Percentiles rank a stretch among this genome's conserved stretches.
Evolutionary conservation across 2,329 filamentous ascomycete genomes (phyloP).

Genomic region (Delphinella strobiligena): DNA sequence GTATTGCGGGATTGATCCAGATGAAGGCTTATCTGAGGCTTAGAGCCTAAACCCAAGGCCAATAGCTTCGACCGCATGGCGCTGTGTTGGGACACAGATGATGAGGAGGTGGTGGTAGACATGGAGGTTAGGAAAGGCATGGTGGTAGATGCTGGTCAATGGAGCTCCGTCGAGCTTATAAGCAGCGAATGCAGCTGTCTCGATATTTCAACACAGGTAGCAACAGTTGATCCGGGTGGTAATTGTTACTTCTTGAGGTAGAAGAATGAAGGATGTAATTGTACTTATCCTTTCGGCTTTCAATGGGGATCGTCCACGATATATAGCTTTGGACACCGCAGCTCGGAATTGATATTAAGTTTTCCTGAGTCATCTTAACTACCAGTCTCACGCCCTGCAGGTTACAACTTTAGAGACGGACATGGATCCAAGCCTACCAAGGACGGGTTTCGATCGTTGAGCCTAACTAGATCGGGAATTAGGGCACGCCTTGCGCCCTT

Average conservation of each 20-base stretch:
- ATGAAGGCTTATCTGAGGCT: constrained; percentile 31
- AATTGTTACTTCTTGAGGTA: too few species aligned
- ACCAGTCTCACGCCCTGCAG: neutral
- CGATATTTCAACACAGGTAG: too few species aligned
- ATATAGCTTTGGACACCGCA: neutral
- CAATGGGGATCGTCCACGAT: too few species aligned
- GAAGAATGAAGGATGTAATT: neutral
- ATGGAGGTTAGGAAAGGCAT: neutral
- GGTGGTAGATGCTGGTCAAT: neutral
- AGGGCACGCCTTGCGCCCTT: neutral
- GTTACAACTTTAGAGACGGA: neutral
- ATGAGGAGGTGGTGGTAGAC: constrained; percentile 5
- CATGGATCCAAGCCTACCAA: too few species aligned
- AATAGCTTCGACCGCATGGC: constrained; percentile 7
- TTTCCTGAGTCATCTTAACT: neutral
- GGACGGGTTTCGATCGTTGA: neutral
- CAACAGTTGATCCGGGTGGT: too few species aligned
- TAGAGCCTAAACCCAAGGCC: constrained; percentile 12
- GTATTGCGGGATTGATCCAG: constrained; percentile 27
- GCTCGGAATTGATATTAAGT: neutral
- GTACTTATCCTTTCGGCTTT: constrained; percentile 1
- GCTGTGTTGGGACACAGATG: constrained; percentile 2
- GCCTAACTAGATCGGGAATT: neutral
- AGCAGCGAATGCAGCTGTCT: too few species aligned
- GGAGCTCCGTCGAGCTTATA: neutral